Conservation (phyloP, 352 stramenopile genomes). For the Phytophthora macrochlamydospora region DNA sequence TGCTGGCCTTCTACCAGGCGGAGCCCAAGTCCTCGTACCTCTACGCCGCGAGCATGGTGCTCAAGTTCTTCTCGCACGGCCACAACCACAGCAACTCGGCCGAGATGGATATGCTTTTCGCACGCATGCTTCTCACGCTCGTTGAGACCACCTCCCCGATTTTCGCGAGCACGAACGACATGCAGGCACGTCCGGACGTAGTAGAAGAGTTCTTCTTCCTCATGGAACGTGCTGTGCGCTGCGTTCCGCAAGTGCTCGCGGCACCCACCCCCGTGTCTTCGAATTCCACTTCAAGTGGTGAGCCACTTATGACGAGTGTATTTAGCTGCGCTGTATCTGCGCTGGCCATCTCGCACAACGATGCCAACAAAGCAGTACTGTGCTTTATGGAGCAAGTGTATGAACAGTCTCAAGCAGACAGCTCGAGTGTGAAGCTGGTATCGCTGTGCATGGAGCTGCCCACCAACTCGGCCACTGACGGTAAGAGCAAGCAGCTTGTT, state of each 20-base stretch:
- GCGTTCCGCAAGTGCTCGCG: conserved; percentile 80
- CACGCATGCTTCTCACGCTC: conserved; percentile 66
- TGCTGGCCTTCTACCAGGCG: conserved; percentile 74
- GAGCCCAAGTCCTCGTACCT: conserved; percentile 89
- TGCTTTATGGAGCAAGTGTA: conserved; percentile 90
- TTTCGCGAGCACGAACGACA: conserved; percentile 64
- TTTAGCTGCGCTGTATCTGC: conserved; percentile 88
- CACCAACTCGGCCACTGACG: conserved; percentile 11
- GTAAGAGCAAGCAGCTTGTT: conserved; percentile 58
- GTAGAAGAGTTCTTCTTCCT: conserved; percentile 97
- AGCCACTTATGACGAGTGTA: conserved; percentile 72
- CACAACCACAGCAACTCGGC: conserved; percentile 25
- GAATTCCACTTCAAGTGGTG: conserved; percentile 1
- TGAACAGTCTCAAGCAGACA: conserved; percentile 21
- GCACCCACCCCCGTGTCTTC: conserved; percentile 35
- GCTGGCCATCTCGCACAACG: conserved; percentile 92
- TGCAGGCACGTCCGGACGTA: conserved; percentile 90
- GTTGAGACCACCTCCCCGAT: conserved; percentile 85
- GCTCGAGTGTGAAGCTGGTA: conserved; percentile 23
- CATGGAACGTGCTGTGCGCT: conserved; percentile 89
- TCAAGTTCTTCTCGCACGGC: conserved; percentile 72
- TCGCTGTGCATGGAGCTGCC: conserved; percentile 21
- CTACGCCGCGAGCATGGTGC: conserved; percentile 82
- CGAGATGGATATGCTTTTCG: conserved; percentile 54
- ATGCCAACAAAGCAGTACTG: conserved; percentile 94